Evolutionary conservation across 305 asterid species (phyloP), one percentile per base, ranked within the genome.

Genomic region (Fraxinus platypoda): DNA sequence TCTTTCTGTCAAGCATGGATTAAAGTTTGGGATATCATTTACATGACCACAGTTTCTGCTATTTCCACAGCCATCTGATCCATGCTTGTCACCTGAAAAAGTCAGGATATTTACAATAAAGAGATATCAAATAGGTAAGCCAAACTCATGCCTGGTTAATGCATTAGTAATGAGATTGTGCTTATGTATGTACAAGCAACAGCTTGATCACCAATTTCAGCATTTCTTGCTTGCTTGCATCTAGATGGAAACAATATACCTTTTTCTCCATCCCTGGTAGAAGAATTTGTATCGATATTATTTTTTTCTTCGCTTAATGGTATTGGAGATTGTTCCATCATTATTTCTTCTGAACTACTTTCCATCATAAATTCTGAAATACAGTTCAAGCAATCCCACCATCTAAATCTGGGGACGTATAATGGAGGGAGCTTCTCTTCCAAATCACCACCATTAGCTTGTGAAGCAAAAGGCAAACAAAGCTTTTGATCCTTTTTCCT

Each of bases 401-500:
- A 31, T 82, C 78, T 84, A 74, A 49, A 78, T 6, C 26, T 74
- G 26, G 81, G 83, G 59, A 82, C 75, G 7, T 75, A 54, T 80
- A 84, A 17, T 4, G 90, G 82, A 81, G 86, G 85, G 73, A 88
- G 85, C 33, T 86, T 80, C 46, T 68, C 82, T 34, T 52, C 78
- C 15, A 73, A 41, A 34, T 34, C 72, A 26, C 77, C 28, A 73
- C 38, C 26, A 30, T 21, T 84, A 75, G 38, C 76, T 17, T 37
- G 34, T 23, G 78, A 37, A 71, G 77, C 78, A 83, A 86, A 86
- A 19, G 80, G 83, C 34, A 37, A 73, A 71, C 83, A 84, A 2
- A 77, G 37, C 6, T 13, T 38, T 19, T 26, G 75, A 76, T 82
- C 83, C 59, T 77, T 83, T 31, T 33, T 78, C 43, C 91, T 83